A percentile compares a stretch with the other conserved stretches of the same genome.
These are phyloP conservation scores for Physaria fendleri DNA, from an alignment of 345 rosid species.

Conservation along the genomic window DNA sequence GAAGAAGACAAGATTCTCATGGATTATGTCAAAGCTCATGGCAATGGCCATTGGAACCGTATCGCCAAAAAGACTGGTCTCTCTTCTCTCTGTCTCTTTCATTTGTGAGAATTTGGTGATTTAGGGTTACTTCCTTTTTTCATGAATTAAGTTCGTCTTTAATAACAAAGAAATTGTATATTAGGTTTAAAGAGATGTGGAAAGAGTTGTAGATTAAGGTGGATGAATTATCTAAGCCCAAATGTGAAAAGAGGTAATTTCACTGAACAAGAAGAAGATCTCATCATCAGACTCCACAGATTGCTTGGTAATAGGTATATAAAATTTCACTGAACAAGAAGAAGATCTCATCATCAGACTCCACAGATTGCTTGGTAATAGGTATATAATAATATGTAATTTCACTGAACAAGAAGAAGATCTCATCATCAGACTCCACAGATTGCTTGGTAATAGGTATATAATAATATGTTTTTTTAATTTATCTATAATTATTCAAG, in stretches of 20 bases:
- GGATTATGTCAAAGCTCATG: conserved; percentile 48
- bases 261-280: conserved; percentile 55
- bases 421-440: too few relatives aligned
- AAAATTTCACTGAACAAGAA: too few relatives aligned
- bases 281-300: conserved; percentile 55
- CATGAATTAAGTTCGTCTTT: too few relatives aligned
- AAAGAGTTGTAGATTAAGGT: conserved; percentile 61
- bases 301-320: conserved; percentile 62
- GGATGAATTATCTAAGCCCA: conserved; percentile 60
- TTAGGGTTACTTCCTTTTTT: too few relatives aligned
- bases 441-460: too few relatives aligned
- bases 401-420: too few relatives aligned
- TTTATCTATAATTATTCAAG: too few relatives aligned
- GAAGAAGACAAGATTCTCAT: conserved; percentile 45
- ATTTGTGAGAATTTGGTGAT: background rate
- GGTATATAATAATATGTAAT: too few relatives aligned
- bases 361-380: too few relatives aligned
- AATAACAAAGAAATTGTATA: too few relatives aligned
- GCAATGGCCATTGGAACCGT: conserved; percentile 64
- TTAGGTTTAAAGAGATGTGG: conserved; percentile 61
- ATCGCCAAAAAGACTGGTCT: conserved; percentile 46
- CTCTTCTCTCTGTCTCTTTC: background rate
- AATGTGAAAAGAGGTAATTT: conserved; percentile 43
- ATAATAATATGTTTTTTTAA: too few relatives aligned
- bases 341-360: too few relatives aligned